Base-by-base conservation (phyloP, 1,139 yeast species). In the Sugiyamaella pinicola region DNA sequence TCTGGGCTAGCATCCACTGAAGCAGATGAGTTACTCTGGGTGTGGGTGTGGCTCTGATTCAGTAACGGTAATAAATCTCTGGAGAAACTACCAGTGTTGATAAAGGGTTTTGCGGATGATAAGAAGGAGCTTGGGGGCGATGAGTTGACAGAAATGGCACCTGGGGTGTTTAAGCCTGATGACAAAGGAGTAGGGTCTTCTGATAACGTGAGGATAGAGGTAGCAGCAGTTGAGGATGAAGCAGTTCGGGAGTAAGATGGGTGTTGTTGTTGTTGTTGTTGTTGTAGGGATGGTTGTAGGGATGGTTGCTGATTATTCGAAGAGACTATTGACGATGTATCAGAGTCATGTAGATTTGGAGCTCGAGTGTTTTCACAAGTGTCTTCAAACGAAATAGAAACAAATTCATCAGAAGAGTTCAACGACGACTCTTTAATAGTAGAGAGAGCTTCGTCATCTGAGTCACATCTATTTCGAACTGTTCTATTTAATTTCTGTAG, bases 341-440 rank as follows among this genome's bases (percentile, higher is more conserved):
- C 49, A 6, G 51, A 35, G 18, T 37, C 40, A 12, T 28, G 33
- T 5, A 35, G 15, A 22, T 45, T 45, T n/a, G 48, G 51, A 12
- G 45, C 37, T 1, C 42, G 38, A 15, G 47, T 26, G 15, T 29
- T 41, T 6, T 22, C 44, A 19, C 59, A 49, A 7, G 62, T 60
- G 45, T 61, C 60, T 41, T 62, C 65, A 28, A 62, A 61, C 24
- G 58, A 53, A 9, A 67, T 59, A 13, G 69, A 64, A 43, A 54
- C 57, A 49, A 67, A 67, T 52, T 61, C 60, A 53, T 65, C 64
- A 49, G 37, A 29, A 34, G 21, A 9, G 17, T 31, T 13, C 17
- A 26, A 8, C 4, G 49, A 45, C 13, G 49, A 45, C 13, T 45
- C 34, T 45, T 45, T 45, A 21, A 46, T 34, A 13, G 47, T 21